Conservation (phyloP, 2,329 filamentous ascomycete species). For the Cryphonectria parasitica region DNA sequence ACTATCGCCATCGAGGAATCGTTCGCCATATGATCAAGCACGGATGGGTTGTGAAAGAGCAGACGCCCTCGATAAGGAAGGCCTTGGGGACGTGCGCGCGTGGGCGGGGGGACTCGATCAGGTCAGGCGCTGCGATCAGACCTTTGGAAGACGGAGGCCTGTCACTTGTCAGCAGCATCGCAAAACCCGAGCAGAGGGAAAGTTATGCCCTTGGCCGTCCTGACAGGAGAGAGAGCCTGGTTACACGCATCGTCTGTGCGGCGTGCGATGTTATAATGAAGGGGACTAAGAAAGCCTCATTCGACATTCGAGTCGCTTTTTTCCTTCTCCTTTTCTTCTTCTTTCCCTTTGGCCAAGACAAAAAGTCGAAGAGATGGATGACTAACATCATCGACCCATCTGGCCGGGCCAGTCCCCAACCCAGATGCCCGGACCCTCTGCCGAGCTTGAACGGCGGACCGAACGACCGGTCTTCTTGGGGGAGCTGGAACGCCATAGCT, state of each 20-base stretch:
- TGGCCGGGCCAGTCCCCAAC: not conserved
- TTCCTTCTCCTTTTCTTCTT: no score
- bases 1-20: not conserved
- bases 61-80: not conserved
- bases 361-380: not conserved
- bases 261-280: not conserved
- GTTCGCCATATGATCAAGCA: not conserved
- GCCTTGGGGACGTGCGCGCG: not conserved
- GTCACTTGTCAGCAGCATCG: conserved; percentile 1
- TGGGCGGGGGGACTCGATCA: not conserved
- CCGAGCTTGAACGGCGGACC: not conserved
- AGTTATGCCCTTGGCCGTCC: no score
- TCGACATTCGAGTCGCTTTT: no score
- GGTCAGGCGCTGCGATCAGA: not conserved
- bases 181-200: not conserved
- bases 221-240: not conserved
- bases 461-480: not conserved
- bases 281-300: no score
- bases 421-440: not conserved
- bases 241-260: conserved; percentile 3
- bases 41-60: not conserved
- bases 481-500: not conserved
- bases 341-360: not conserved
- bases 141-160: not conserved
- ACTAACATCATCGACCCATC: not conserved